Base-by-base conservation (phyloP, 1,139 yeast species). In the Protomyces gravidus region DNA sequence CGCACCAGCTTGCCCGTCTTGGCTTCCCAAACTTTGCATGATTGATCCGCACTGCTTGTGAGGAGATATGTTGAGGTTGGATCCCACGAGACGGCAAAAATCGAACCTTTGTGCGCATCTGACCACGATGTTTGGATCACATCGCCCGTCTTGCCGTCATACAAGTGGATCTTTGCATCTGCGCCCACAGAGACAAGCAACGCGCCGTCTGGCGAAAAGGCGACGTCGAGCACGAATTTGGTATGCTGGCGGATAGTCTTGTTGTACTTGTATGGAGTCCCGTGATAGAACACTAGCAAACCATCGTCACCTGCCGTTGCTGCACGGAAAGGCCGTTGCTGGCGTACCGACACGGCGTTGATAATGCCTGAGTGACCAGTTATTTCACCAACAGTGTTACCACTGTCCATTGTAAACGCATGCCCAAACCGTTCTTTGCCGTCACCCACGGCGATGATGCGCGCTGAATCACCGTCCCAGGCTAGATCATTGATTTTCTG, bases 351-450 rank as follows among this genome's bases (percentile, higher is more conserved):
- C 11, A 89, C 96, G 0, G 94, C 88, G 69, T 86, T 89, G 69
- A 90, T 82, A 45, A 82, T 80, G 45, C 86, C 83, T n/a, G 95
- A 80, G 70, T 92, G 98, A 30, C 98, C 99, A 61, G 89, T 84
- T 66, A 94, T 85, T 50, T 92, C 97, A 59, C 98, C 99, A 50
- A 92, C 84, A 9, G 96, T 82, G 72, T 92, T 92, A 61, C 98
- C 98, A 0, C 95, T 80, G 70, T 92, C 99, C 80, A 87, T 86
- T 5, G 96, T 82, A 69, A 92, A 89, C 64, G 95, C 90, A 67
- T 87, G 96, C 2, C 97, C 98, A 69, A 82, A 89, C 49, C 86
- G 80, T 68, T 90, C 97, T 68, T 86, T 85, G 52, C 98, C 97
- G 67, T 87, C 86, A 58, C 99, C 99, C 9, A 90, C 97, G 1